Base-by-base conservation (phyloP, 73 alveolate species). In the Halteria grandinella region DNA sequence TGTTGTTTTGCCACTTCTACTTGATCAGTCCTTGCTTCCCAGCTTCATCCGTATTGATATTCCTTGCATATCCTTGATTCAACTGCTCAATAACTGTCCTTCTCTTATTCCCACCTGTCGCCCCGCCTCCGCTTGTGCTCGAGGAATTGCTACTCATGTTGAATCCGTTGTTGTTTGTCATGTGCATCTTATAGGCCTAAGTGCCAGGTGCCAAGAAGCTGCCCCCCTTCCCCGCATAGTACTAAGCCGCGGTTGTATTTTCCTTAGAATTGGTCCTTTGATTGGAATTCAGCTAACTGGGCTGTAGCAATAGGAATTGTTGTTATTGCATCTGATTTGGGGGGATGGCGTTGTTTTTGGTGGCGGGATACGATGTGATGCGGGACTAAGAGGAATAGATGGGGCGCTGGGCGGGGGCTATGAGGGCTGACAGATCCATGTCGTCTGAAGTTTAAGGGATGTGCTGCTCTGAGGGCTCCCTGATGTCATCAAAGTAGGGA, bases 401-500 rank as follows among this genome's bases (percentile, higher is more conserved):
- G 8, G 83, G 70, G 21, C 83, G 40, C 47, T 64, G 41, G 17
- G 44, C 63, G 5, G 79, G 60, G 17, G 79, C 72, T n/a, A 51
- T 49, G 25, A 50, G n/a, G 15, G 55, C 43, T 15, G 71, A 39
- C 0, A 72, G 66, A 12, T 82, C 77, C 1, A 53, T 59, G 29
- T 59, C 78, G 37, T 71, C 73, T 1, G n/a, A n/a, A n/a, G n/a
- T n/a, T n/a, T n/a, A n/a, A n/a, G n/a, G n/a, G n/a, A n/a, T n/a
- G n/a, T n/a, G n/a, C n/a, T n/a, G n/a, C n/a, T n/a, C n/a, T n/a
- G 60, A 74, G 31, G 79, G 57, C n/a, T 70, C 85, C 44, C 93
- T 83, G 45, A 91, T 64, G 47, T 90, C 96, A 49, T 85, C 93
- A 57, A 95, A 93, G 63, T 85, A 95, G 25, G 83, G 79, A 69